Percentiles rank a stretch among this genome's conserved stretches.
Conservation (phyloP, 768 basidiomycete genomes). For the Lyophyllum atratum region DNA sequence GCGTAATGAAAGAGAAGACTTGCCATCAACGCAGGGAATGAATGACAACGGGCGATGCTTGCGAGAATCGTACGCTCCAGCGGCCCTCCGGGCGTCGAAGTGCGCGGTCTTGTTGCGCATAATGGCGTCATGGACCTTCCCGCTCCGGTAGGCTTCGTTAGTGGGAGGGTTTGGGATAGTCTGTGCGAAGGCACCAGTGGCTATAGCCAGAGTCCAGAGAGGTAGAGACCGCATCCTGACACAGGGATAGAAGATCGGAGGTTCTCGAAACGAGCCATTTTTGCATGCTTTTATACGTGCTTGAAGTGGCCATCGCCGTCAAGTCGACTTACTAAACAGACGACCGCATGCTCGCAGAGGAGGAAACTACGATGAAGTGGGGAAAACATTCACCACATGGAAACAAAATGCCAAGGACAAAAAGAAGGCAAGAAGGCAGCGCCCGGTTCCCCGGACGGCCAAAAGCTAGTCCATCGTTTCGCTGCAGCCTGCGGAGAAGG, state of each 20-base stretch:
- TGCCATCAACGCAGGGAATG: background rate
- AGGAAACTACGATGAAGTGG: background rate
- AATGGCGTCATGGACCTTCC: conserved; percentile 1
- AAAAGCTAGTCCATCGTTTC: background rate
- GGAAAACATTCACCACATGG: background rate
- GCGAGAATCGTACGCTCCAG: background rate
- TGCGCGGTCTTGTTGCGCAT: background rate
- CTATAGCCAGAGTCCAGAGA: background rate
- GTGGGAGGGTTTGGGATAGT: conserved; percentile 2
- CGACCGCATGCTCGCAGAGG: background rate
- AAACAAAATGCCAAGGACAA: conserved; percentile 4
- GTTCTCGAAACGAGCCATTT: background rate
- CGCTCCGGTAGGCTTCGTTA: background rate
- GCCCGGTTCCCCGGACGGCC: background rate
- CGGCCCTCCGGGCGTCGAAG: background rate
- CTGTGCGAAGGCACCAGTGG: background rate
- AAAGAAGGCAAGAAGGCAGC: background rate
- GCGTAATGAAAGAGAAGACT: background rate
- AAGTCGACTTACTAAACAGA: background rate
- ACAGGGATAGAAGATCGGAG: background rate
- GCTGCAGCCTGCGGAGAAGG: background rate
- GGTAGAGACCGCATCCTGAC: background rate
- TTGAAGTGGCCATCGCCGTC: background rate
- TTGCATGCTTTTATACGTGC: background rate
- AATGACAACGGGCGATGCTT: conserved; percentile 3